Evolutionary conservation across 108 stramenopile species (phyloP).

Genomic region (Cafeteria roenbergensis): DNA sequence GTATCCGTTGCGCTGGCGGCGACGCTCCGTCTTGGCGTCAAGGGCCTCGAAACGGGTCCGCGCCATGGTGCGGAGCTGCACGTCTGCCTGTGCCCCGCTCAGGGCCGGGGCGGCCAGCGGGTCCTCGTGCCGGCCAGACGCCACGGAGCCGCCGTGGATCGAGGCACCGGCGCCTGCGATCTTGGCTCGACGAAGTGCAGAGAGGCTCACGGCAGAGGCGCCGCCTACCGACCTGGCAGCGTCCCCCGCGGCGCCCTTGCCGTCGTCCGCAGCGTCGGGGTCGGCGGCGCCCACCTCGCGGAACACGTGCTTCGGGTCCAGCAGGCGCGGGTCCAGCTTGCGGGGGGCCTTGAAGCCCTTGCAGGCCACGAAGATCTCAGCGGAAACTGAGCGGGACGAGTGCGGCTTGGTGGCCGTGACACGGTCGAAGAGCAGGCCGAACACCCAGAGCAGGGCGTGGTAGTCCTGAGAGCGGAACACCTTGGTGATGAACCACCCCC

Average conservation of each 20-base stretch:
- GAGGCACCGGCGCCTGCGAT: too few relatives aligned
- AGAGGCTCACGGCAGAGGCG: neutral
- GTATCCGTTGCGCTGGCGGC: constrained; percentile 73
- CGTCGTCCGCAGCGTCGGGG: too few relatives aligned
- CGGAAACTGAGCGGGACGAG: constrained; percentile 71
- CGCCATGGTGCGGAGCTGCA: too few relatives aligned
- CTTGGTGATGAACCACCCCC: constrained; percentile 89
- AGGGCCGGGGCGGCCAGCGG: too few relatives aligned
- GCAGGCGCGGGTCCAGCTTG: constrained; percentile 78
- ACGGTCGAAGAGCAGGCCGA: constrained; percentile 75
- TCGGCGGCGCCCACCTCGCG: constrained; percentile 48
- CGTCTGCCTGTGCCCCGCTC: too few relatives aligned
- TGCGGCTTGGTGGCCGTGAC: constrained; percentile 84
- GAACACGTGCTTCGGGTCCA: constrained; percentile 94
- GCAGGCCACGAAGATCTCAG: constrained; percentile 96
- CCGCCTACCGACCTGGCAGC: neutral
- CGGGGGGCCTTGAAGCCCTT: constrained; percentile 61
- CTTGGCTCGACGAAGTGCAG: neutral
- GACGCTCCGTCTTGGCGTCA: too few relatives aligned
- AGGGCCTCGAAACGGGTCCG: too few relatives aligned
- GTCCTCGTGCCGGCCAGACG: too few relatives aligned
- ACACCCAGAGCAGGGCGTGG: constrained; percentile 81
- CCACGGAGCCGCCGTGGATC: too few relatives aligned
- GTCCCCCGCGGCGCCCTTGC: constrained; percentile 12
- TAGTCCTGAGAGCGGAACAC: constrained; percentile 92